A percentile compares a stretch with the other conserved stretches of the same genome.
Evolutionary conservation across 768 basidiomycete genomes (phyloP).

Genomic region (Termitomyces sp.): DNA sequence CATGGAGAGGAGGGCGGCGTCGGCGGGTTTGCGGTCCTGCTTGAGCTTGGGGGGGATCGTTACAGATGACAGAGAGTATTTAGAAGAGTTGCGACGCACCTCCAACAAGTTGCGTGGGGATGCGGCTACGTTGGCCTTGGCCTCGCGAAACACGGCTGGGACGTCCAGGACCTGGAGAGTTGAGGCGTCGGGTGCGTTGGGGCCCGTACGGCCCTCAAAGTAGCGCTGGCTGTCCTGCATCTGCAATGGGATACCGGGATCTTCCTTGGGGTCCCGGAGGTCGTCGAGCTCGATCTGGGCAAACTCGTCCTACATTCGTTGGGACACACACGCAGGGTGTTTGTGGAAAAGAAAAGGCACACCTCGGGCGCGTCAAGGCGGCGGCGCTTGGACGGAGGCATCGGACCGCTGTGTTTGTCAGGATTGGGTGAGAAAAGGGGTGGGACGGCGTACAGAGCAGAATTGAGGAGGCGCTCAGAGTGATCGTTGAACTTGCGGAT

Average conservation of each 20-base stretch:
- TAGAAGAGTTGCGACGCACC: conserved; percentile 27
- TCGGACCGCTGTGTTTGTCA: conserved; percentile 39
- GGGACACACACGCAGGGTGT: not conserved
- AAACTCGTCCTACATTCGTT: no score
- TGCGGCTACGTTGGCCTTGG: conserved; percentile 38
- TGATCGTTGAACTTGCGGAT: conserved; percentile 98
- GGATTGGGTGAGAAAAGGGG: not conserved
- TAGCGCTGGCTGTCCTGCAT: conserved; percentile 84
- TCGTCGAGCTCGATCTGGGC: conserved; percentile 80
- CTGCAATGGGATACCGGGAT: conserved; percentile 71
- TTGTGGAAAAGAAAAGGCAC: conserved; percentile 2
- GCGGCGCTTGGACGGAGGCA: conserved; percentile 53
- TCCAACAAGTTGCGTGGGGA: conserved; percentile 57
- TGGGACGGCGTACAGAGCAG: conserved; percentile 50
- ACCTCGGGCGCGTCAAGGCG: conserved; percentile 43
- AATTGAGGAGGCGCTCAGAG: conserved; percentile 81
- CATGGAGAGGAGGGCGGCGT: conserved; percentile 67
- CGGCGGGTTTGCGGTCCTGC: conserved; percentile 61
- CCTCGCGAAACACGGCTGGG: conserved; percentile 38
- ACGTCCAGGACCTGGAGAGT: conserved; percentile 39
- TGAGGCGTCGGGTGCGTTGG: conserved; percentile 20
- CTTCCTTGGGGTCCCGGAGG: conserved; percentile 61
- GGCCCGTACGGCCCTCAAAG: conserved; percentile 56
- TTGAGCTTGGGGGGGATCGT: conserved; percentile 53
- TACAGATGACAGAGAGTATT: not conserved